These are phyloP conservation scores for Penicillium daleae DNA, from an alignment of 495 filamentous ascomycete genomes.

Conservation along the genomic window DNA sequence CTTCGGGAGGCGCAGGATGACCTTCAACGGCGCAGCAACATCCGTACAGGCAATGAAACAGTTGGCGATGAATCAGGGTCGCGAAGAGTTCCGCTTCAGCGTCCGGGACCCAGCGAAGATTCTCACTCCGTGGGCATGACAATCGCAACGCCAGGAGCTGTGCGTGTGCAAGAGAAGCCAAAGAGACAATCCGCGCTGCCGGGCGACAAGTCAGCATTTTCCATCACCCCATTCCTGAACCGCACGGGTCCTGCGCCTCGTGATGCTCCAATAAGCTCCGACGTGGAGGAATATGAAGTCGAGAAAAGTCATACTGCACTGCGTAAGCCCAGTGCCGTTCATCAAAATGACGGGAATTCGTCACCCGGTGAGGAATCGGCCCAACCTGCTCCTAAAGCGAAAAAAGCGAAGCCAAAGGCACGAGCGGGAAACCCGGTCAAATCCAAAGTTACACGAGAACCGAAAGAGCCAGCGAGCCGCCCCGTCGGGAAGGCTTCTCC, in stretches of 20 bases:
- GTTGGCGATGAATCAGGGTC: constrained; percentile 42
- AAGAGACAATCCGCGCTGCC: constrained; percentile 57
- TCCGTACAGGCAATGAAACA: constrained; percentile 15
- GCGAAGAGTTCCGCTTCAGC: constrained; percentile 40
- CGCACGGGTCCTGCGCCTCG: constrained; percentile 61
- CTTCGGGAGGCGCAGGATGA: constrained; percentile 62
- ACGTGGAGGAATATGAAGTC: constrained; percentile 36
- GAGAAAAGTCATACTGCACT: neutral
- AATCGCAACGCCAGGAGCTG: constrained; percentile 71
- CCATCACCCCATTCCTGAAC: constrained; percentile 90
- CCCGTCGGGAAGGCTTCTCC: constrained; percentile 7
- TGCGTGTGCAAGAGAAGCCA: constrained; percentile 57
- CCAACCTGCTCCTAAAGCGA: neutral
- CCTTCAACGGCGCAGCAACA: constrained; percentile 43
- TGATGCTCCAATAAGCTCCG: constrained; percentile 46
- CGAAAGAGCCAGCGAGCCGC: constrained; percentile 12
- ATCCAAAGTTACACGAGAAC: constrained; percentile 5
- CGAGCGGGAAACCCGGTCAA: constrained; percentile 4
- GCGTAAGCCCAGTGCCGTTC: constrained; percentile 7
- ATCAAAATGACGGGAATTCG: constrained; percentile 1
- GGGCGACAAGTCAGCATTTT: constrained; percentile 88
- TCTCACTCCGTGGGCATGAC: constrained; percentile 54
- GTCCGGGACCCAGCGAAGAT: constrained; percentile 41
- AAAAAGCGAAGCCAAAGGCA: constrained; percentile 12
- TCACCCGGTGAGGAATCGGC: neutral